Conservation (phyloP, 2,329 filamentous ascomycete genomes). For the Apiospora rasikravindrae region DNA sequence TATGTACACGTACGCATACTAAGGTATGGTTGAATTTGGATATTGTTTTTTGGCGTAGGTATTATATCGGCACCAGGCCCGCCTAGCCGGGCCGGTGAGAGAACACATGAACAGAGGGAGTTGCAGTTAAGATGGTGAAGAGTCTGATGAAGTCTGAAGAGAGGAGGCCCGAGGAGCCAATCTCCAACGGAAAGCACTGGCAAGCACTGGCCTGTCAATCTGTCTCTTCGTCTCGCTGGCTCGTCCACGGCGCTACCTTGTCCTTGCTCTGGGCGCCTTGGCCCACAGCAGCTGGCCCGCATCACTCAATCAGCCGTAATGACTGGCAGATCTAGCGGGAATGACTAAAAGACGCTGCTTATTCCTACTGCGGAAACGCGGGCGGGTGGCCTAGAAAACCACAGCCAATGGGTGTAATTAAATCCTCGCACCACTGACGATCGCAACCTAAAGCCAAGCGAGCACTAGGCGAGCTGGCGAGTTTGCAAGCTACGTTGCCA, state of each 20-base stretch:
- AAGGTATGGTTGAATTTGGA: too few species aligned
- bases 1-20: background rate
- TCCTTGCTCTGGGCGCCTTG: background rate
- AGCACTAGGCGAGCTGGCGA: background rate
- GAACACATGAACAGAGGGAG: background rate
- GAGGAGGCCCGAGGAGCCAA: background rate
- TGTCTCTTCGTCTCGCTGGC: background rate
- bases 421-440: slow-evolving; percentile 2
- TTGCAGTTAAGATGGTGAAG: background rate
- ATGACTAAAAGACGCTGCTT: background rate
- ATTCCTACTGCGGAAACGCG: slow-evolving; percentile 8
- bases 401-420: background rate
- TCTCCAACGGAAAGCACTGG: slow-evolving; percentile 6
- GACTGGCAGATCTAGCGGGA: slow-evolving; percentile 19
- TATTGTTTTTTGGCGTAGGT: background rate
- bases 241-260: background rate
- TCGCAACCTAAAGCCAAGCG: slow-evolving; percentile 13
- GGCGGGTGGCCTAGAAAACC: background rate
- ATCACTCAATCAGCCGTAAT: slow-evolving; percentile 19
- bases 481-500: background rate
- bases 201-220: background rate
- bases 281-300: slow-evolving; percentile 6
- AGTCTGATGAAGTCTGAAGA: background rate
- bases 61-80: background rate
- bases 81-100: background rate